A percentile compares a stretch with the other conserved stretches of the same genome.
These are phyloP conservation scores for Candida sp. DNA, from an alignment of 1,139 yeast genomes.

Conservation along the genomic window DNA sequence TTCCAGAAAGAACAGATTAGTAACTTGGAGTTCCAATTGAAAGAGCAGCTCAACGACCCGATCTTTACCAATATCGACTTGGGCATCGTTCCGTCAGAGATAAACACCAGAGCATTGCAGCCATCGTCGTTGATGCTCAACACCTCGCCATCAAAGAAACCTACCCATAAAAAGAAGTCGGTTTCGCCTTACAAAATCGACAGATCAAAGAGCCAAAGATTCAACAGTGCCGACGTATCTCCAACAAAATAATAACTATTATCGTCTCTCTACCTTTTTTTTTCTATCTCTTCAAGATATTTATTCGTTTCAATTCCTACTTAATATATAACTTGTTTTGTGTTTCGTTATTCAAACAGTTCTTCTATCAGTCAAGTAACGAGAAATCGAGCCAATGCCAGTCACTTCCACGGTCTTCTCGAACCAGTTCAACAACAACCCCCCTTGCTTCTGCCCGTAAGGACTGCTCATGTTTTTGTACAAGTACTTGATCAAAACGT, in stretches of 20 bases:
- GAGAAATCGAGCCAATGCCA: conserved; percentile 89
- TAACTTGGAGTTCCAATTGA: conserved; percentile 1
- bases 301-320: neutral
- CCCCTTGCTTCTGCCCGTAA: conserved; percentile 87
- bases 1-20: neutral
- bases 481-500: conserved; percentile 79
- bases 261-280: neutral
- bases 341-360: conserved; percentile 50
- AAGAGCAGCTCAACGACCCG: neutral
- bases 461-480: conserved; percentile 84
- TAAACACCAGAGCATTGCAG: neutral
- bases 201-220: neutral
- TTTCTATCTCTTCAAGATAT: neutral
- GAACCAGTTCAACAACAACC: conserved; percentile 86
- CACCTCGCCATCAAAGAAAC: conserved; percentile 4
- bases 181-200: neutral
- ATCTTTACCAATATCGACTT: neutral
- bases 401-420: conserved; percentile 85
- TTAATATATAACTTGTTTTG: neutral
- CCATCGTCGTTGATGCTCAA: neutral
- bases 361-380: conserved; percentile 86
- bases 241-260: neutral
- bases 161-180: neutral
- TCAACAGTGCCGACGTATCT: neutral
- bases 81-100: neutral